Evolutionary conservation across 1,284 basidiomycete species (phyloP).

Genomic region (Trametes versicolor): DNA sequence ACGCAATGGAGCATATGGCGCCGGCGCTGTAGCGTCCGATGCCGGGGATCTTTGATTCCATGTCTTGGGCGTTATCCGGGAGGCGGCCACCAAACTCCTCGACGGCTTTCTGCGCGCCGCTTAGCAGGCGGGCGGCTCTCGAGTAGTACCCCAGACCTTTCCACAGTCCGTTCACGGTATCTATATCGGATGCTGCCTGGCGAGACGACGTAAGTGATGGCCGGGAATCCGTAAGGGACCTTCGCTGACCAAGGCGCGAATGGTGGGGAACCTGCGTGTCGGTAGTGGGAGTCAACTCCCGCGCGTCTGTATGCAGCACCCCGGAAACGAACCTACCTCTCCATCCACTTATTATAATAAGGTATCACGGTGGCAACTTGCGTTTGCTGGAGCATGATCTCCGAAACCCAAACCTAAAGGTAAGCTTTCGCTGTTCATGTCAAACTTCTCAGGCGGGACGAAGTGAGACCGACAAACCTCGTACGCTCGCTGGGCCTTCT

Average conservation of each 20-base stretch:
- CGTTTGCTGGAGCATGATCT: constrained; percentile 98
- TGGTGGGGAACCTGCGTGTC: constrained; percentile 79
- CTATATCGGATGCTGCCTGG: constrained; percentile 78
- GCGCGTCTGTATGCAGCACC: background rate
- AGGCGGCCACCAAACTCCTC: constrained; percentile 74
- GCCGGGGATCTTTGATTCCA: constrained; percentile 89
- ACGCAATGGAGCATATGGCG: constrained; percentile 92
- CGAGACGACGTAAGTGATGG: constrained; percentile 16
- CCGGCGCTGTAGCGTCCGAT: constrained; percentile 93
- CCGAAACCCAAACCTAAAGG: constrained; percentile 86
- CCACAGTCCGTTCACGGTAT: constrained; percentile 90
- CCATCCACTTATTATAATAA: constrained; percentile 90
- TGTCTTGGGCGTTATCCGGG: constrained; percentile 81
- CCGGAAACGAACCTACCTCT: constrained; percentile 69
- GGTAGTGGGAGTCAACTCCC: constrained; percentile 1
- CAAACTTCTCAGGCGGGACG: background rate
- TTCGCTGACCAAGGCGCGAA: constrained; percentile 72
- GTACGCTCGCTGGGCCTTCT: constrained; percentile 79
- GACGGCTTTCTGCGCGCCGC: constrained; percentile 82
- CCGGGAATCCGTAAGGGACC: constrained; percentile 5
- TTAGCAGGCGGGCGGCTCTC: constrained; percentile 82
- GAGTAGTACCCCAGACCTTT: constrained; percentile 94
- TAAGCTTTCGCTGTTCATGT: constrained; percentile 2
- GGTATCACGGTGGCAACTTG: constrained; percentile 91
- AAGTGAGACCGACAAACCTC: constrained; percentile 57